Conservation (phyloP, 139 green algal genomes). For the Axilococcus clingmanii region DNA sequence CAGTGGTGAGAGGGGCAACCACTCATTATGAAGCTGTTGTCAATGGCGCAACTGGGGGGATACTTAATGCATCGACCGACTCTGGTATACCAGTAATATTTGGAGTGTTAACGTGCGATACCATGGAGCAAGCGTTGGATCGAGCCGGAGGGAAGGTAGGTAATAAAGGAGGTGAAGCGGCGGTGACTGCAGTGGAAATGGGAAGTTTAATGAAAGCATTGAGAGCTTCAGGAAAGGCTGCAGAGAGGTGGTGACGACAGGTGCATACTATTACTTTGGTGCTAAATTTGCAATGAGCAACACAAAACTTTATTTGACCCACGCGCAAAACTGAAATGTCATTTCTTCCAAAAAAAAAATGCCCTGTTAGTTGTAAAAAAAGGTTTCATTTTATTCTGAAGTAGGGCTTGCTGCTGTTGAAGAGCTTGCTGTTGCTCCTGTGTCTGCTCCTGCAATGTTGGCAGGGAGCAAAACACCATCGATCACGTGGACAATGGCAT, state of each 20-base stretch:
- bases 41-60: constrained; percentile 63
- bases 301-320: too few relatives aligned
- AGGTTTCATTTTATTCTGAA: neutral
- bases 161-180: constrained; percentile 92
- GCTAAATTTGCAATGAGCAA: too few relatives aligned
- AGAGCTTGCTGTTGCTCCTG: neutral
- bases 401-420: neutral
- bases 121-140: constrained; percentile 91
- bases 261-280: neutral
- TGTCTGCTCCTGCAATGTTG: neutral
- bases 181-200: constrained; percentile 80
- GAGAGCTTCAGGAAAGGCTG: constrained; percentile 36
- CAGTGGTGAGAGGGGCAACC: constrained; percentile 86
- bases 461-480: constrained; percentile 8
- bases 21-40: constrained; percentile 95
- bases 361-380: neutral
- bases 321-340: neutral
- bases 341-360: neutral
- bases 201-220: constrained; percentile 59
- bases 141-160: constrained; percentile 88
- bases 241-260: constrained; percentile 17
- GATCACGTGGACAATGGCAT: constrained; percentile 17
- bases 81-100: constrained; percentile 84
- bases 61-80: constrained; percentile 56
- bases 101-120: constrained; percentile 90